These are phyloP conservation scores for Begonia peltatifolia DNA, from an alignment of 306 rosid genomes.

Conservation along the genomic window DNA sequence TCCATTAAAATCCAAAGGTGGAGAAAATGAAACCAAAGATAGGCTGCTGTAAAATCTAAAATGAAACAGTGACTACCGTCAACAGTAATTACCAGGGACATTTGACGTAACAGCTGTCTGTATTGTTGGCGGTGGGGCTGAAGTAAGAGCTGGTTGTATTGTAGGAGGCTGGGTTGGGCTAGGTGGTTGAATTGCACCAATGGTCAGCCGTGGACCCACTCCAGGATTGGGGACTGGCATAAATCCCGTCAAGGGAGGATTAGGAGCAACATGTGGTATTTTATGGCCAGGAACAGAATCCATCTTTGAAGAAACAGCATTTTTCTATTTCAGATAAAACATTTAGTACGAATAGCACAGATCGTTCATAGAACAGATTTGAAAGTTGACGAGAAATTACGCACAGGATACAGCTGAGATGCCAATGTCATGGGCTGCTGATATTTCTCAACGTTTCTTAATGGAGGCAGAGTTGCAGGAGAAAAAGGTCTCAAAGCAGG, in stretches of 20 bases:
- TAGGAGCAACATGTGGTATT: conserved; percentile 40
- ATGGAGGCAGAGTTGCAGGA: conserved; percentile 60
- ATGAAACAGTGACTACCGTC: no score
- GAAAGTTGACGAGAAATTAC: conserved; percentile 16
- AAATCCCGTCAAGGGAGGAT: conserved; percentile 45
- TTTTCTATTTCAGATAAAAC: conserved; percentile 35
- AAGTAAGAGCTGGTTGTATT: conserved; percentile 28
- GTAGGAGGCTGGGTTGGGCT: conserved; percentile 54
- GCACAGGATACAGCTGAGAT: conserved; percentile 83
- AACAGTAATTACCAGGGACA: conserved; percentile 56
- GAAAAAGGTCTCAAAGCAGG: conserved; percentile 47
- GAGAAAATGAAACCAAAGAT: no score
- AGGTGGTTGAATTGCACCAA: conserved; percentile 60
- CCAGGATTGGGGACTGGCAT: conserved; percentile 54
- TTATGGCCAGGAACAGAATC: conserved; percentile 30
- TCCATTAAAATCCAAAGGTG: no score
- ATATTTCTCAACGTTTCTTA: conserved; percentile 58
- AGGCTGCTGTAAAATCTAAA: no score
- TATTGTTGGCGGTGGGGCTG: conserved; percentile 76
- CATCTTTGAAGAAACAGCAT: conserved; percentile 25
- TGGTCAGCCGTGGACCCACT: conserved; percentile 47
- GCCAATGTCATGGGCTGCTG: conserved; percentile 69
- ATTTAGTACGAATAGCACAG: conserved; percentile 9
- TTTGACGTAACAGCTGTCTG: conserved; percentile 84
- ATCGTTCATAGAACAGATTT: conserved; percentile 5